A percentile compares a stretch with the other conserved stretches of the same genome.
Evolutionary conservation across 176 grass and related monocot species (phyloP).

Genomic region (Avena insularis): DNA sequence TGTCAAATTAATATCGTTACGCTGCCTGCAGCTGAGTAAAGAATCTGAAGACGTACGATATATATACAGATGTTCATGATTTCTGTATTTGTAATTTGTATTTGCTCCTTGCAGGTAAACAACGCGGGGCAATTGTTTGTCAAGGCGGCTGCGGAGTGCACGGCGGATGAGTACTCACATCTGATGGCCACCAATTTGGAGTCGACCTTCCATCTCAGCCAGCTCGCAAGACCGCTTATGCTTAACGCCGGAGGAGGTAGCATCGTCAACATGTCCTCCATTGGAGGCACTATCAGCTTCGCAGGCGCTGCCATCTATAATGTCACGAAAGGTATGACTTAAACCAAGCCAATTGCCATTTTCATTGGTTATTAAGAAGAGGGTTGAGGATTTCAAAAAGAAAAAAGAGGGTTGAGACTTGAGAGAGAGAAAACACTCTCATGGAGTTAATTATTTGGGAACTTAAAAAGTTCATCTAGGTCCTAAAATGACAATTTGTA

Average conservation of each 20-base stretch:
- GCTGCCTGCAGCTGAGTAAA: too few species aligned
- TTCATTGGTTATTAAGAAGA: too few species aligned
- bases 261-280: constrained; percentile 44
- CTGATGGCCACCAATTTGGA: constrained; percentile 52
- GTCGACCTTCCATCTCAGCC: constrained; percentile 48
- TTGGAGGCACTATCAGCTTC: constrained; percentile 15
- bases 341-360: too few species aligned
- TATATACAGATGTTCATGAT: neutral
- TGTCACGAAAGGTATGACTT: constrained; percentile 37
- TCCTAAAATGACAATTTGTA: too few species aligned
- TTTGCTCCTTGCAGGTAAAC: neutral
- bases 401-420: too few species aligned
- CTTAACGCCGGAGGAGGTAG: neutral
- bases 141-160: constrained; percentile 11
- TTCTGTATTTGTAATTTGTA: neutral
- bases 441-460: too few species aligned
- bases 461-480: too few species aligned
- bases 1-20: neutral
- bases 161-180: constrained; percentile 31
- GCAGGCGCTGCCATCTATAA: constrained; percentile 11
- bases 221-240: constrained; percentile 48
- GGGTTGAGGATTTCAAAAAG: too few species aligned
- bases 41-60: neutral
- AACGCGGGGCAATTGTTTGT: constrained; percentile 17
- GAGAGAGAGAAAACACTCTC: too few species aligned